Evolutionary conservation across 2,329 filamentous ascomycete species (phyloP).

Genomic region (Clarireedia monteithiana): DNA sequence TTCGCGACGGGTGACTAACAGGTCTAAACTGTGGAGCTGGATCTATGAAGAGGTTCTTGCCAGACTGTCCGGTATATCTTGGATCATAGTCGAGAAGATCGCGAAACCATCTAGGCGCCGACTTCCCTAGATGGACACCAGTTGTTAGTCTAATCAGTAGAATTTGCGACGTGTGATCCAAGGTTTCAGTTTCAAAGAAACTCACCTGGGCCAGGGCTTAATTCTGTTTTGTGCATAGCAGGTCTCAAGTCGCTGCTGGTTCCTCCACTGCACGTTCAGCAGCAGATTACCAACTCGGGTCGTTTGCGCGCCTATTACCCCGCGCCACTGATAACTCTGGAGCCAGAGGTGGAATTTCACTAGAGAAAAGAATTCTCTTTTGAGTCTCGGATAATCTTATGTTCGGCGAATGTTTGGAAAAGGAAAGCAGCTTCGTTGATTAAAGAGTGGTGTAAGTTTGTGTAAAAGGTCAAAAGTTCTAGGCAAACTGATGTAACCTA

Average conservation of each 20-base stretch:
- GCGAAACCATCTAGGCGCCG: conserved; percentile 39
- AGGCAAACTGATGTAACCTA: not conserved
- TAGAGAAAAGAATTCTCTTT: not conserved
- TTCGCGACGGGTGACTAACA: conserved; percentile 20
- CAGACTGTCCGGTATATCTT: conserved; percentile 26
- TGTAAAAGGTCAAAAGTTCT: not conserved
- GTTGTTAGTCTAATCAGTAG: not conserved
- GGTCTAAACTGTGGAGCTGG: conserved; percentile 43
- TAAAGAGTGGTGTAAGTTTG: not conserved
- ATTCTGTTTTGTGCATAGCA: conserved; percentile 4
- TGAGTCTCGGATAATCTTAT: not conserved
- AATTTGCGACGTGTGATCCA: not conserved
- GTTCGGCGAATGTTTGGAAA: not conserved
- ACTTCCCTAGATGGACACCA: conserved; percentile 36
- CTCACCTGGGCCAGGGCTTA: conserved; percentile 8
- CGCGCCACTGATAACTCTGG: not conserved
- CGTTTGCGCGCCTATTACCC: not conserved
- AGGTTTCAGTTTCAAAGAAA: not conserved
- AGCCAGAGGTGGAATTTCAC: not conserved
- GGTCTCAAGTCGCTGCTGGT: not conserved
- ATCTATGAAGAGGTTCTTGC: conserved; percentile 46
- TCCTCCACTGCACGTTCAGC: not conserved
- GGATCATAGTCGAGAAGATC: conserved; percentile 39
- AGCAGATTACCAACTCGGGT: not conserved
- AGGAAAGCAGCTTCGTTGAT: not conserved